phyloP scores from a whole-genome alignment of 1,139 yeast genomes.

The Protomyces macrosporus region DNA sequence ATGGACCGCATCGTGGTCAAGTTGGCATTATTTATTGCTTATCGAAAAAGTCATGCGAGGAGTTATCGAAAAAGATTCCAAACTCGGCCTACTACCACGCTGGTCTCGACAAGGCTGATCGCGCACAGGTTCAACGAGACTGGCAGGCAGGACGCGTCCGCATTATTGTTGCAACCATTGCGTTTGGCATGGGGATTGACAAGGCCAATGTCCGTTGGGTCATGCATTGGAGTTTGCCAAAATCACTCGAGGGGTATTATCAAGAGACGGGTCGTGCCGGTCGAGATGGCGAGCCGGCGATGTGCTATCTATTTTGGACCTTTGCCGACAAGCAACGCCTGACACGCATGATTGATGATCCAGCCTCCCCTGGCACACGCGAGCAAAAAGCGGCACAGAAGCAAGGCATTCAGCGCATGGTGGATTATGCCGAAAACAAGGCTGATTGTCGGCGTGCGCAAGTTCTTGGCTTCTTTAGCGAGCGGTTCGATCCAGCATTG shows the following conservation, averaged over 20 bases:
- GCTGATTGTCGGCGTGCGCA: constrained; percentile 87
- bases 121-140: constrained; percentile 60
- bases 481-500: constrained; percentile 58
- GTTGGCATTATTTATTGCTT: constrained; percentile 94
- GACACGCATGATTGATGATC: constrained; percentile 65
- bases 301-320: constrained; percentile 75
- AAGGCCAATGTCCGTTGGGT: constrained; percentile 92
- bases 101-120: constrained; percentile 75
- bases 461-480: constrained; percentile 85
- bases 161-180: constrained; percentile 92
- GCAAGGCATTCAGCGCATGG: constrained; percentile 71
- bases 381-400: constrained; percentile 71
- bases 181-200: constrained; percentile 98
- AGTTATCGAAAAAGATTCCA: constrained; percentile 39
- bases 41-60: constrained; percentile 82
- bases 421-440: constrained; percentile 84
- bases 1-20: constrained; percentile 49
- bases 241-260: constrained; percentile 89
- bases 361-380: constrained; percentile 61
- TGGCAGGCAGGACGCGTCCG: constrained; percentile 76
- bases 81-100: constrained; percentile 67
- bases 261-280: constrained; percentile 99
- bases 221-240: constrained; percentile 79
- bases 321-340: constrained; percentile 59
- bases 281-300: constrained; percentile 77